Evolutionary conservation across 805 yeast genomes (phyloP).

Genomic region (Starmerella lactis-condensi): DNA sequence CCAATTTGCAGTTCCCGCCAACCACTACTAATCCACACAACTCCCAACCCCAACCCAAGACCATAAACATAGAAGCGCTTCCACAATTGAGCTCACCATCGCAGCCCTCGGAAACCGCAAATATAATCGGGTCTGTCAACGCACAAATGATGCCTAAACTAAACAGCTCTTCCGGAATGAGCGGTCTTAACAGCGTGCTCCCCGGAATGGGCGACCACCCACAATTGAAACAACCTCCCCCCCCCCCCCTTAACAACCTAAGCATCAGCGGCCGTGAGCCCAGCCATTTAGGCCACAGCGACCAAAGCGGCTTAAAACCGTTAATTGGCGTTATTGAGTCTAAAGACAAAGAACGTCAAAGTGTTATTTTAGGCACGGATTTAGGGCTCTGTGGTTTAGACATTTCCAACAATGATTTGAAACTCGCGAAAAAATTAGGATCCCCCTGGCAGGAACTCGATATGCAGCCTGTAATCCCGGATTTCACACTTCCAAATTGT

Average conservation of each 20-base stretch:
- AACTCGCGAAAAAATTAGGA: conserved; percentile 47
- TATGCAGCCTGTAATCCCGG: conserved; percentile 77
- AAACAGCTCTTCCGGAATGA: conserved; percentile 12
- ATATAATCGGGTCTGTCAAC: conserved; percentile 13
- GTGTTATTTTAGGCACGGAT: conserved; percentile 61
- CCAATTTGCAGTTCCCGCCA: too few species aligned
- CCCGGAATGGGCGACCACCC: conserved; percentile 9
- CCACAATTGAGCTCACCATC: not conserved
- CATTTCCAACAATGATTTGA: conserved; percentile 26
- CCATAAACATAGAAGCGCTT: not conserved
- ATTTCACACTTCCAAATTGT: conserved; percentile 47
- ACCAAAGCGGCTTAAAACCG: conserved; percentile 38
- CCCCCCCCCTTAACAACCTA: too few species aligned
- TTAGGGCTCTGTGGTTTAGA: conserved; percentile 48
- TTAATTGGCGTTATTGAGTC: conserved; percentile 39
- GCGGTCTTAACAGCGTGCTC: conserved; percentile 13
- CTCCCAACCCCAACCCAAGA: too few species aligned
- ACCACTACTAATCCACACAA: too few species aligned
- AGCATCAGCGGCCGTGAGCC: too few species aligned
- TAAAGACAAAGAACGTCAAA: conserved; percentile 44
- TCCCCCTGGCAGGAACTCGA: conserved; percentile 94
- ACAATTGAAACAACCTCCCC: too few species aligned
- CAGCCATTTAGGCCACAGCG: not conserved
- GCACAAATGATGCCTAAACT: conserved; percentile 15
- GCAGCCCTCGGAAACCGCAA: too few species aligned